Evolutionary conservation across 2,329 filamentous ascomycete species (phyloP).

Genomic region (Xylariaceae sp.): DNA sequence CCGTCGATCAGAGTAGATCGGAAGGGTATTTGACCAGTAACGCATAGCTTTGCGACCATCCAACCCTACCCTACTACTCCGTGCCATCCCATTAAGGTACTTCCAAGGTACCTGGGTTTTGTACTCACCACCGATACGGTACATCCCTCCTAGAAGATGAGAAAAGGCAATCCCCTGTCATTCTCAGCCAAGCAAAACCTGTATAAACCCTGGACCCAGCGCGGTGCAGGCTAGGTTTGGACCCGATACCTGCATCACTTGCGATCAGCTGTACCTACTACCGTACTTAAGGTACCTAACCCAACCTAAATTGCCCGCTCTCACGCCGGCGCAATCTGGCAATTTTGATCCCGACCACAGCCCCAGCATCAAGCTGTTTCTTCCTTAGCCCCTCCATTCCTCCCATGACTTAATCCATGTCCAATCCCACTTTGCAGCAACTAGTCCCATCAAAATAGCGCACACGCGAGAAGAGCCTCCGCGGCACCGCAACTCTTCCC

Average conservation of each 20-base stretch:
- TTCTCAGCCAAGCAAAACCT: neutral
- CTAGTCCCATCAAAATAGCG: slow-evolving; percentile 27
- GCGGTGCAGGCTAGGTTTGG: slow-evolving; percentile 2
- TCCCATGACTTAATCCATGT: slow-evolving; percentile 5
- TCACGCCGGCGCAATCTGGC: slow-evolving; percentile 14
- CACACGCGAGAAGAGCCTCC: slow-evolving; percentile 31
- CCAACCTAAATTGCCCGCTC: neutral
- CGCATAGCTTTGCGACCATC: neutral
- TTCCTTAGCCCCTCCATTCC: slow-evolving; percentile 13
- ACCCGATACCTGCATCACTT: slow-evolving; percentile 4
- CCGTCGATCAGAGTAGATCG: slow-evolving; percentile 22
- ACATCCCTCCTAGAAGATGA: too few relatives aligned
- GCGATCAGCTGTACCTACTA: neutral
- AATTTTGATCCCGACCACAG: slow-evolving; percentile 20
- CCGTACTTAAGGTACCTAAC: neutral
- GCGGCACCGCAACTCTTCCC: slow-evolving; percentile 25
- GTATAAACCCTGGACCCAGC: neutral
- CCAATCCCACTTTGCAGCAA: neutral
- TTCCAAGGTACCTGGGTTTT: slow-evolving; percentile 17
- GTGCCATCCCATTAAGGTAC: slow-evolving; percentile 14
- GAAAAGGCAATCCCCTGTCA: slow-evolving; percentile 6
- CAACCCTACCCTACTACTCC: neutral
- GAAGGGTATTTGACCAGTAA: slow-evolving; percentile 14
- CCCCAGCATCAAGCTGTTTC: slow-evolving; percentile 25
- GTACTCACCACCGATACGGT: too few relatives aligned